Percentiles rank a stretch among this genome's conserved stretches.
These are phyloP conservation scores for Hypomyces perniciosus DNA, from an alignment of 2,329 filamentous ascomycete genomes.

Conservation along the genomic window DNA sequence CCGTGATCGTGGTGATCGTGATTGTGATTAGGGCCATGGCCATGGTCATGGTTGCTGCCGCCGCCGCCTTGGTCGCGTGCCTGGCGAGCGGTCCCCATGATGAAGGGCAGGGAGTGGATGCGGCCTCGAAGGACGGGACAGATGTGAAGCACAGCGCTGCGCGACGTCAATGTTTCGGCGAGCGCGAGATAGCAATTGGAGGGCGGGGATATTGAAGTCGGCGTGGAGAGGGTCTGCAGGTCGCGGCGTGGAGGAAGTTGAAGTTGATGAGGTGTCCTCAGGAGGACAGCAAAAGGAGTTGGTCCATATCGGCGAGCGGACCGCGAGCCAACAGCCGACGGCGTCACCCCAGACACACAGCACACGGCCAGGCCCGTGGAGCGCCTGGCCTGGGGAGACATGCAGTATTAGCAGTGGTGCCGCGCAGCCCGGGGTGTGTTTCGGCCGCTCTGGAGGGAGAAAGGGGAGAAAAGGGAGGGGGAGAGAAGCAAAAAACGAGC, in stretches of 20 bases:
- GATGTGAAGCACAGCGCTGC: slow-evolving; percentile 17
- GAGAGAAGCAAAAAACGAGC: no score
- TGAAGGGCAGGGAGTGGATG: slow-evolving; percentile 17
- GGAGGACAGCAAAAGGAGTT: background rate
- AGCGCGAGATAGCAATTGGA: slow-evolving; percentile 11
- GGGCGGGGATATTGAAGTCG: slow-evolving; percentile 4
- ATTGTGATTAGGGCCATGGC: slow-evolving; percentile 82
- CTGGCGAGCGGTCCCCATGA: slow-evolving; percentile 29
- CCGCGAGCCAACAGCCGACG: slow-evolving; percentile 13
- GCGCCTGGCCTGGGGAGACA: slow-evolving; percentile 19
- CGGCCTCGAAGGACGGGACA: slow-evolving; percentile 16
- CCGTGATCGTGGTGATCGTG: slow-evolving; percentile 40
- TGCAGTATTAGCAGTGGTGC: background rate
- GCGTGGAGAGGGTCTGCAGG: slow-evolving; percentile 8
- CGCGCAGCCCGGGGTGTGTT: background rate
- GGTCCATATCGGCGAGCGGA: background rate
- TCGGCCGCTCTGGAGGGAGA: no score
- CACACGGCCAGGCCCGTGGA: slow-evolving; percentile 25
- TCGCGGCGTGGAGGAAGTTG: background rate
- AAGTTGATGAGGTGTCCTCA: slow-evolving; percentile 14
- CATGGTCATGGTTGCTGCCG: slow-evolving; percentile 50
- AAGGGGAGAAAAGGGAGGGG: no score
- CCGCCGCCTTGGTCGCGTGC: slow-evolving; percentile 27
- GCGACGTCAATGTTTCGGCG: slow-evolving; percentile 7
- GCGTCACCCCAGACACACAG: slow-evolving; percentile 23